Conservation (phyloP, 805 yeast species). For the Ogataea salicorniae region DNA sequence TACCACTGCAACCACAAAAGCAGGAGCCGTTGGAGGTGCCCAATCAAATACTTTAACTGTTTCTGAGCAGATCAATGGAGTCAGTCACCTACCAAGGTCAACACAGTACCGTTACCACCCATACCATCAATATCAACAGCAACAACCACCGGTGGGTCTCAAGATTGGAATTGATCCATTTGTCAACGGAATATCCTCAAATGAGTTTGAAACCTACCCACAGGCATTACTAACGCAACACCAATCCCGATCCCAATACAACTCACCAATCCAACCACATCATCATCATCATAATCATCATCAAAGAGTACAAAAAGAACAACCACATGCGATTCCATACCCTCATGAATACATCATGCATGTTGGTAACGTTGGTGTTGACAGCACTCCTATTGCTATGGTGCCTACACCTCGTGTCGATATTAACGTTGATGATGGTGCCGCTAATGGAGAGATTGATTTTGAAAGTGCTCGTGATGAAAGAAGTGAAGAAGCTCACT, state of each 20-base stretch:
- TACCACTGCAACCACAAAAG: neutral
- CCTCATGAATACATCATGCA: neutral
- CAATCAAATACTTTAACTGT: too few species aligned
- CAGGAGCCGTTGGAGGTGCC: too few species aligned
- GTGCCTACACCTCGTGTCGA: too few species aligned
- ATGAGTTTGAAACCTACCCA: constrained; percentile 22
- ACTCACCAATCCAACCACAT: constrained; percentile 4
- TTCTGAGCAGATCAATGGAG: too few species aligned
- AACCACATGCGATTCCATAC: neutral
- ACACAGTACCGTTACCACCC: neutral
- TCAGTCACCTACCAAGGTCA: neutral
- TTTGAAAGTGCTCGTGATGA: too few species aligned
- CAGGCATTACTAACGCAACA: constrained; percentile 3
- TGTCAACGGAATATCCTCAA: constrained; percentile 24
- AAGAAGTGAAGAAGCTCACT: neutral
- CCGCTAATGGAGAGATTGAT: neutral
- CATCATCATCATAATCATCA: constrained; percentile 1
- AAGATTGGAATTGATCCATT: constrained; percentile 27
- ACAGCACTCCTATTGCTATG: too few species aligned
- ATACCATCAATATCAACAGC: neutral
- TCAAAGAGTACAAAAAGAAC: neutral
- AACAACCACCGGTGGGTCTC: constrained; percentile 19
- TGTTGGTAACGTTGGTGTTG: neutral
- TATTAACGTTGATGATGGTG: constrained; percentile 2
- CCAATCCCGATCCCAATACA: neutral